Conservation (phyloP, 768 basidiomycete species). For the Cystofilobasidium bisporidii region DNA sequence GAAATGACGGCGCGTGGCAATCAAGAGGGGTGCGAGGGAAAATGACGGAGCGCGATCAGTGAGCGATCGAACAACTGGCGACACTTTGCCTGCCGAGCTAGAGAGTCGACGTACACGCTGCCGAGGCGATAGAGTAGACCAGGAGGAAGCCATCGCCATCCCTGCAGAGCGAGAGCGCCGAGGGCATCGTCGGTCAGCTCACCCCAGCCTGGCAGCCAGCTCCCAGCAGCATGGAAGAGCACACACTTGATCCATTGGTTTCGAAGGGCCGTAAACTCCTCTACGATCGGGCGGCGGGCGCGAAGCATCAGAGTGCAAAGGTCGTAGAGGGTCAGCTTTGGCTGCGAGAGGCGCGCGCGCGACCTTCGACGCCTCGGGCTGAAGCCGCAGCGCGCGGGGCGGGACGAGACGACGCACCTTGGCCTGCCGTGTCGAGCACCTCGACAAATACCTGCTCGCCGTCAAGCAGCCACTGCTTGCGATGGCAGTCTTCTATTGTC, state of each 20-base stretch:
- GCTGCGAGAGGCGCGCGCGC: too few species aligned
- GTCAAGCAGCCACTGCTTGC: conserved; percentile 88
- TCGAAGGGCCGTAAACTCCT: conserved; percentile 92
- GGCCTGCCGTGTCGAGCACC: conserved; percentile 93
- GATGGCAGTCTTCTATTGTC: conserved; percentile 96
- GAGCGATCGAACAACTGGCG: conserved; percentile 44
- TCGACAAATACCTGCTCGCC: conserved; percentile 92
- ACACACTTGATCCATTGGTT: conserved; percentile 93
- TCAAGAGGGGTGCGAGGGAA: conserved; percentile 1
- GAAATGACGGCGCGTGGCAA: background rate
- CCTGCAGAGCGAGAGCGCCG: conserved; percentile 48
- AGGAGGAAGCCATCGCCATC: conserved; percentile 98
- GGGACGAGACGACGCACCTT: conserved; percentile 53
- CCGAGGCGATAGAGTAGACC: conserved; percentile 92
- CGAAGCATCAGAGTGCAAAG: too few species aligned
- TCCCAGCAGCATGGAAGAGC: too few species aligned
- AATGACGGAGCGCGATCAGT: conserved; percentile 15
- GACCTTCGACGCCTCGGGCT: too few species aligned
- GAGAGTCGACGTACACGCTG: conserved; percentile 74
- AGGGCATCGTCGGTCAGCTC: too few species aligned
- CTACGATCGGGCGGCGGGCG: conserved; percentile 42
- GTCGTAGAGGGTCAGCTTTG: too few species aligned
- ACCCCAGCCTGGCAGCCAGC: too few species aligned
- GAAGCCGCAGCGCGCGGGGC: background rate
- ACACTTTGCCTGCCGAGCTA: too few species aligned